A percentile compares a stretch with the other conserved stretches of the same genome.
These are phyloP conservation scores for Rhodotorula kratochvilovae DNA, from an alignment of 768 basidiomycete genomes.

Conservation along the genomic window DNA sequence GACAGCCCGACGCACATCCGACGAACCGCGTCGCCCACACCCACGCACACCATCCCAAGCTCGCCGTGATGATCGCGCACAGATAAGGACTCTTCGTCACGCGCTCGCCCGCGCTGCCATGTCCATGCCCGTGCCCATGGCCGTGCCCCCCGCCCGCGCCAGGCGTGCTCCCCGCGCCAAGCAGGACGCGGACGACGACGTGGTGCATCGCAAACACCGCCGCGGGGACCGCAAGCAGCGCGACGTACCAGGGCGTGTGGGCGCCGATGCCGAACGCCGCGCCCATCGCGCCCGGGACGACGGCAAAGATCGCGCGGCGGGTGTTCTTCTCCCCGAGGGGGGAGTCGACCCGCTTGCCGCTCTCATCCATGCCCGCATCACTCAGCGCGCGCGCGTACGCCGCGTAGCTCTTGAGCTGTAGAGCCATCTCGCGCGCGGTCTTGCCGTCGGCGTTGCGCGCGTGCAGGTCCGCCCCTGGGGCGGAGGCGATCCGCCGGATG, in stretches of 20 bases:
- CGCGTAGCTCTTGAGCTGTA: slow-evolving; percentile 81
- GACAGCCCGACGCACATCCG: slow-evolving; percentile 49
- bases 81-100: slow-evolving; percentile 88
- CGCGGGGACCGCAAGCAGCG: slow-evolving; percentile 71
- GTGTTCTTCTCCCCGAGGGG: slow-evolving; percentile 64
- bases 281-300: slow-evolving; percentile 74
- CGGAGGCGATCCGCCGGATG: slow-evolving; percentile 71
- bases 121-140: not conserved
- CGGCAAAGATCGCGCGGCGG: slow-evolving; percentile 52
- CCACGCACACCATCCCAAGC: slow-evolving; percentile 79
- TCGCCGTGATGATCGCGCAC: slow-evolving; percentile 78
- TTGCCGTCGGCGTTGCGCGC: slow-evolving; percentile 78
- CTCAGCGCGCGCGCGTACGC: slow-evolving; percentile 85
- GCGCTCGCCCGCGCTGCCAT: slow-evolving; percentile 56
- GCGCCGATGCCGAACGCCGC: slow-evolving; percentile 78
- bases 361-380: slow-evolving; percentile 76
- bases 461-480: slow-evolving; percentile 75
- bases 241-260: slow-evolving; percentile 84
- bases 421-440: slow-evolving; percentile 89
- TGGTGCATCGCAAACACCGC: slow-evolving; percentile 93
- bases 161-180: slow-evolving; percentile 51
- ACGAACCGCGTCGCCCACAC: slow-evolving; percentile 76
- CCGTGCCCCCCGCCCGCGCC: slow-evolving; percentile 51
- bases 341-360: slow-evolving; percentile 62
- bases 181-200: slow-evolving; percentile 74